A percentile compares a stretch with the other conserved stretches of the same genome.
Conservation (phyloP, 345 rosid species). For the Combretum micranthum region DNA sequence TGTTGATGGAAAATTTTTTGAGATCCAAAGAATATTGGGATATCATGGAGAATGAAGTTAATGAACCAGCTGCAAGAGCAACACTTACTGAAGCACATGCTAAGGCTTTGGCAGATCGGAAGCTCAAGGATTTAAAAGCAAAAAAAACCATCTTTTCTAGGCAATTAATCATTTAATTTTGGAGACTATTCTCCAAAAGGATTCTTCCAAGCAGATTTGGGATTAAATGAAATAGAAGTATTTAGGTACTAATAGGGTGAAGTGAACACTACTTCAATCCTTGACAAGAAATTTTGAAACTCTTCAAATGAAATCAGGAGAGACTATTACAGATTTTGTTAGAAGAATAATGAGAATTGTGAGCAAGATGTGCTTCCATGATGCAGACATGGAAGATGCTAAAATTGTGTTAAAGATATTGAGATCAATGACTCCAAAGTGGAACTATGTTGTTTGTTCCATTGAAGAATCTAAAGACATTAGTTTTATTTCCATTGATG, state of each 20-base stretch:
- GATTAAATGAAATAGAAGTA: conserved; percentile 1
- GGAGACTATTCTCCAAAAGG: not conserved
- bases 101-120: not conserved
- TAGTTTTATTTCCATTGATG: no score
- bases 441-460: no score
- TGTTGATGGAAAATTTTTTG: no score
- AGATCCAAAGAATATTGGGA: no score
- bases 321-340: not conserved
- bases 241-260: not conserved
- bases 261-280: not conserved
- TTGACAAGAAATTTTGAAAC: not conserved
- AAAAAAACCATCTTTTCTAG: not conserved
- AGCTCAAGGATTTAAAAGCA: conserved; percentile 4
- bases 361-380: not conserved
- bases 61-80: no score
- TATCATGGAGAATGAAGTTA: no score
- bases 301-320: not conserved
- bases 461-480: no score
- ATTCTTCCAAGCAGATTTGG: conserved; percentile 1
- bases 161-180: not conserved
- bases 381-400: not conserved
- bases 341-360: not conserved
- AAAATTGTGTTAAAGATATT: conserved; percentile 1
- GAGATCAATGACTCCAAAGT: no score
- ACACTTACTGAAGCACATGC: no score